Evolutionary conservation across 495 filamentous ascomycete genomes (phyloP), one percentile per base, ranked within the genome.

Genomic region (Xylaria venustula): DNA sequence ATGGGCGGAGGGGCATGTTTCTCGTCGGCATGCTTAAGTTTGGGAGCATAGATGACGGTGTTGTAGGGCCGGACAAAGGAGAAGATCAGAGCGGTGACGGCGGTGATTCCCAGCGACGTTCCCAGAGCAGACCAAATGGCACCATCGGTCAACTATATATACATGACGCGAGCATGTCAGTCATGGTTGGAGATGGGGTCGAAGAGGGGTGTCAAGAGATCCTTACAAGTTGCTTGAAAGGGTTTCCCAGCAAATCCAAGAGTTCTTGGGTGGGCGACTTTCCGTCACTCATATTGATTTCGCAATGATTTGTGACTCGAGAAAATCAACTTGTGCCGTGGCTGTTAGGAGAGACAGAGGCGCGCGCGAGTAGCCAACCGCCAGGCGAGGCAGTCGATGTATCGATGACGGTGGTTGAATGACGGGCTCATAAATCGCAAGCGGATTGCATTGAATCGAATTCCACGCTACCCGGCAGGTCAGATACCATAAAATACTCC

Each of bases 1-100:
- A 97, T 83, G 19, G 85, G 85, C n/a, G 94, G 94, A n/a, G 94
- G 94, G 22, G 90, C 81, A 79, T 96, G 92, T 77, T 91, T 93
- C 61, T 89, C 85, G 71, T 98, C 92, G 64, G 90, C 91, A 80
- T 96, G 88, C 67, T 94, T 95, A 62, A 95, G 81, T 67, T 96
- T 95, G 37, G 94, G 94, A 4, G 95, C 93, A 73, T 98, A 98
- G 42, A 98, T 92, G 64, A 91, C 79, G 42, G 84, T 87, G 69
- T 98, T 92, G 71, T 91, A 91, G 4, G 95, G 94, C 62, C 95
- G 89, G 47, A 98, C 80, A 58, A 96, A 77, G 67, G 89, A 97
- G 81, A 97, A 98, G 67, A 84, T 74, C 55, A 96, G 65, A 54
- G 90, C 83, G 63, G 96, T 87, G 60, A 87, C 65, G 61, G 85